Evolutionary conservation across 1,284 basidiomycete species (phyloP), one percentile per base, ranked within the genome.

Genomic region (Amylostereum chailletii): DNA sequence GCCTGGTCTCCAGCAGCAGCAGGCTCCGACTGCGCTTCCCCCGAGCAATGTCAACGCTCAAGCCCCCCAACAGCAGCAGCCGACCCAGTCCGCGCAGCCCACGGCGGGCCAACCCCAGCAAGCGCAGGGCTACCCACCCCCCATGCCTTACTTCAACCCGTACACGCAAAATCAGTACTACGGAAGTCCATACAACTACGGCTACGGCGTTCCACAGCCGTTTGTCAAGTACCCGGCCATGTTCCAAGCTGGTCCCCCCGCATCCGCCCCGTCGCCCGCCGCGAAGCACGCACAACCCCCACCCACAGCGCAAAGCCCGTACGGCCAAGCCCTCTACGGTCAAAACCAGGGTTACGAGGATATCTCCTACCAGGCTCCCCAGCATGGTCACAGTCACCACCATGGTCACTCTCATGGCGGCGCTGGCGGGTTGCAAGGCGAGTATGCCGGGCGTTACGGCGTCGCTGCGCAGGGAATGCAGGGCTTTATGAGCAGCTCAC

Each of bases 81-180:
- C 64, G 38, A 64, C 65, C 53, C 46, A 40, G 7, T 45, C 60
- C 39, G 62, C 72, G 1, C 80, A 81, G 53, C 65, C 72, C 4
- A 72, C 77, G 0, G 79, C 81, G 55, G 73, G 80, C 50, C 76
- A 79, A 45, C 71, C 70, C 11, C 70, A 68, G 30, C 65, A 72
- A 6, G 62, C 64, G 37, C 65, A 67, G 55, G 68, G 70, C 45
- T 80, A 79, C 57, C 79, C 73, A 51, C 79, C 71, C 42, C 81
- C 71, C 41, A 64, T 81, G 46, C 79, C 77, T 1, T 84, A 83
- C 60, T 86, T 83, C 61, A 84, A 69, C 55, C 62, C 78, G 19
- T 86, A 83, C 63, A 79, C 80, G 4, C 82, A 84, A 59, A 83
- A 78, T 57, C 83, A 87, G 57, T 87, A 79, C 64, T 87, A 86